Conservation (phyloP, 768 basidiomycete species). For the Cyathus striatus region DNA sequence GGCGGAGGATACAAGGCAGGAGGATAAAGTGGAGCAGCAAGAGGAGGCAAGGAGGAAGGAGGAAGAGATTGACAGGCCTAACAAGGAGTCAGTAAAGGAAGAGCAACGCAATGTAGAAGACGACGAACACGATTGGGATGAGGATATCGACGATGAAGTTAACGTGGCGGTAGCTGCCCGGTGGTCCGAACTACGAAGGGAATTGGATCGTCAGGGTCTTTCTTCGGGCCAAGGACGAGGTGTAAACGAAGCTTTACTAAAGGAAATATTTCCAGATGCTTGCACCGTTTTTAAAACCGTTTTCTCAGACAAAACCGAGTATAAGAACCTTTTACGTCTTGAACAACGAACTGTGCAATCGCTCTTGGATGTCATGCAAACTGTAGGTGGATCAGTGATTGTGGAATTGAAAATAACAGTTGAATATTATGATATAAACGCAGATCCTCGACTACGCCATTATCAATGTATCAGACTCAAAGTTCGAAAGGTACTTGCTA, state of each 20-base stretch:
- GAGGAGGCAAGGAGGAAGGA: conserved; percentile 17
- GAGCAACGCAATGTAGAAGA: too few relatives aligned
- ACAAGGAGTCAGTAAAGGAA: conserved; percentile 9
- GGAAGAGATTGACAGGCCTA: conserved; percentile 12
- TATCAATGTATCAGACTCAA: neutral
- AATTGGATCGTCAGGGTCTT: too few relatives aligned
- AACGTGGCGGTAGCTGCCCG: too few relatives aligned
- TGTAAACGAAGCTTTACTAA: too few relatives aligned
- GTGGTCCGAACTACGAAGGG: too few relatives aligned
- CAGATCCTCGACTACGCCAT: neutral
- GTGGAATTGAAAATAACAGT: neutral
- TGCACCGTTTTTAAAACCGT: neutral
- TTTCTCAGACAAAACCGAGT: neutral
- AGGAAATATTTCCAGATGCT: neutral
- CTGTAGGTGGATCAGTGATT: neutral
- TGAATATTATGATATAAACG: neutral
- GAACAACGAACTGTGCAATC: neutral
- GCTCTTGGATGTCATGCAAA: neutral
- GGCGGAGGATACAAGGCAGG: conserved; percentile 15
- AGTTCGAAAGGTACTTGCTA: neutral
- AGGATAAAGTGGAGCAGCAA: conserved; percentile 14
- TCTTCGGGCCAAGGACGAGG: too few relatives aligned
- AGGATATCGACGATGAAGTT: too few relatives aligned
- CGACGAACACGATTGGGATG: too few relatives aligned
- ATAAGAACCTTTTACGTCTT: neutral